phyloP scores from a whole-genome alignment of 441 rosid genomes.

The Pelargonium cotyledonis region DNA sequence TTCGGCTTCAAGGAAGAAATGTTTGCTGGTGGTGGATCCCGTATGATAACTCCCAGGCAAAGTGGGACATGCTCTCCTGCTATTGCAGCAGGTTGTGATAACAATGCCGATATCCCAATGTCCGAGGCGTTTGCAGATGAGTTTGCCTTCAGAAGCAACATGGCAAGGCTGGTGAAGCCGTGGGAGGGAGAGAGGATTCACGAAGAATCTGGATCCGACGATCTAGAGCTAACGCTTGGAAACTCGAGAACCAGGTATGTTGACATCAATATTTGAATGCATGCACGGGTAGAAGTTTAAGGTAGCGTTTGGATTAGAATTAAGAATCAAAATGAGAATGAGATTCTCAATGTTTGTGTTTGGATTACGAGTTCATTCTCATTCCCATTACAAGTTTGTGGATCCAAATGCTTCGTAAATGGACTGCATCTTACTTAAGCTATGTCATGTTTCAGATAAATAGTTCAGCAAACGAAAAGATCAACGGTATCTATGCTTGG shows the following conservation, averaged over 20 bases:
- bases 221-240: slow-evolving; percentile 91
- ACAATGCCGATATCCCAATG: slow-evolving; percentile 73
- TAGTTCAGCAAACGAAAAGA: no score
- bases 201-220: slow-evolving; percentile 78
- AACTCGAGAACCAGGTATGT: slow-evolving; percentile 64
- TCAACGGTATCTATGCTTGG: no score
- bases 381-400: no score
- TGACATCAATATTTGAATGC: neutral
- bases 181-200: slow-evolving; percentile 99
- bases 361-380: no score
- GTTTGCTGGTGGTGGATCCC: slow-evolving; percentile 52
- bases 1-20: slow-evolving; percentile 53
- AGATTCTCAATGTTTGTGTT: no score
- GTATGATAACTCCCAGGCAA: slow-evolving; percentile 94
- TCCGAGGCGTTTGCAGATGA: slow-evolving; percentile 65
- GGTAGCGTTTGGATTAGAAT: no score
- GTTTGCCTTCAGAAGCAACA: slow-evolving; percentile 73
- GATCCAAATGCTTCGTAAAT: no score
- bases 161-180: slow-evolving; percentile 66
- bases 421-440: no score
- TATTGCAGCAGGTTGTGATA: slow-evolving; percentile 62
- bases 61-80: slow-evolving; percentile 93
- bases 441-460: no score
- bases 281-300: neutral
- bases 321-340: no score